Base-by-base conservation (phyloP, 768 basidiomycete genomes). In the Sporobolomyces phaffii region DNA sequence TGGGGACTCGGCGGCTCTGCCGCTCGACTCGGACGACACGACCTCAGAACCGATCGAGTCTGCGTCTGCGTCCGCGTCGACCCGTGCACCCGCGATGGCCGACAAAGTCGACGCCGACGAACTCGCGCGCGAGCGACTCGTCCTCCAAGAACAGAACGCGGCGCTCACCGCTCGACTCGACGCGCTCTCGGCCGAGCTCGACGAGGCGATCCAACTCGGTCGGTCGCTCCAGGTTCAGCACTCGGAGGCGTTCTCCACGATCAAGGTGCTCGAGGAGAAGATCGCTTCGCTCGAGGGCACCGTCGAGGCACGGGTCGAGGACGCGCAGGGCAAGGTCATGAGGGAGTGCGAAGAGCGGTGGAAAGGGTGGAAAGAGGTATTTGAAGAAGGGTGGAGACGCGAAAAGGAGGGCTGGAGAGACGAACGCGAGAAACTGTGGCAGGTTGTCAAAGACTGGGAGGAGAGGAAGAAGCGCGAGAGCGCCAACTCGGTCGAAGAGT, bases 391-490 rank as follows among this genome's bases (percentile, higher is more conserved):
- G 54, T 92, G 90, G 90, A 83, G 80, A 40, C 79, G 77, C 33
- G 86, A 92, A 36, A 84, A 86, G 72, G 86, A 89, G 70, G 87
- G 88, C 61, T 96, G 91, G 91, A 82, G 82, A 2, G 80, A 83
- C 41, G 92, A 96, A 77, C 81, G 91, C 6, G 87, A 87, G 66
- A 81, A 89, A 24, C 81, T 96, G 15, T 80, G 81, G 44, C 80
- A 82, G 24, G 90, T 89, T 17, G 81, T 86, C 52, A 85, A 88
- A 45, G 89, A 92, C 72, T 93, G 88, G 87, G 92, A 93, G 77
- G 78, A 84, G 60, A 79, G 83, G 58, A 57, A 59, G 47, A 78
- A 78, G 61, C 74, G 75, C 13, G 78, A 77, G 65, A 56, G 77
- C 78, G 28, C 73, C 77, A n/a, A n/a, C n/a, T n/a, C n/a, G n/a